These are phyloP conservation scores for Margaritispora aquatica DNA, from an alignment of 495 filamentous ascomycete species.

Conservation along the genomic window DNA sequence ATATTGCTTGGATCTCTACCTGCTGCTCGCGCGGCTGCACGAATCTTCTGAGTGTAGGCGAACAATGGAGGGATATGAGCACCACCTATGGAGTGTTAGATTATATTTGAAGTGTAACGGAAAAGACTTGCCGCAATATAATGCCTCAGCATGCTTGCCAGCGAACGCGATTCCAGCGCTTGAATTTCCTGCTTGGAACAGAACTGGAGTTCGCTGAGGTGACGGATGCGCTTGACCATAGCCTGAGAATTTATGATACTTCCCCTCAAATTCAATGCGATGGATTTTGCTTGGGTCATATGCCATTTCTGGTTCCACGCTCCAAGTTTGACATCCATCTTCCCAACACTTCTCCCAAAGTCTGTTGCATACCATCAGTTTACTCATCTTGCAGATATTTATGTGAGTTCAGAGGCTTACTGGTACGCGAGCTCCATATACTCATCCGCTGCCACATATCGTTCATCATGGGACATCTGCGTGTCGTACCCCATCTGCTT, in stretches of 20 bases:
- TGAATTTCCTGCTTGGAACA: background rate
- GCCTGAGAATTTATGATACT: background rate
- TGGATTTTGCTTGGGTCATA: background rate
- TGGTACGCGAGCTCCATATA: background rate
- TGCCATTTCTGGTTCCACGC: background rate
- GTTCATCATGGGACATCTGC: background rate
- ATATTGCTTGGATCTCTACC: background rate
- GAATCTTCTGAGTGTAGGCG: background rate
- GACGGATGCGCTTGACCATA: background rate
- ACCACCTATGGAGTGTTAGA: too few relatives aligned
- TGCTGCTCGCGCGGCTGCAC: background rate
- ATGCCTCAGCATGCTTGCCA: background rate
- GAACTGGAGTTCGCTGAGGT: background rate
- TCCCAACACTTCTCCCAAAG: background rate
- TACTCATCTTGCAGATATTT: background rate
- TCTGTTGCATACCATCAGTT: background rate
- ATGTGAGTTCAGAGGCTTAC: background rate
- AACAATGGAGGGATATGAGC: background rate
- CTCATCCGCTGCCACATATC: background rate
- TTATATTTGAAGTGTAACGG: background rate
- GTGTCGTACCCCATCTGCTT: background rate
- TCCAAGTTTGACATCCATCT: background rate
- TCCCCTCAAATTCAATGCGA: background rate
- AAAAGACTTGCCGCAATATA: too few relatives aligned
- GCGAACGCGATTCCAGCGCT: background rate